Evolutionary conservation across 345 rosid genomes (phyloP), one percentile per base, ranked within the genome.

Genomic region (Ailanthus altissimus): DNA sequence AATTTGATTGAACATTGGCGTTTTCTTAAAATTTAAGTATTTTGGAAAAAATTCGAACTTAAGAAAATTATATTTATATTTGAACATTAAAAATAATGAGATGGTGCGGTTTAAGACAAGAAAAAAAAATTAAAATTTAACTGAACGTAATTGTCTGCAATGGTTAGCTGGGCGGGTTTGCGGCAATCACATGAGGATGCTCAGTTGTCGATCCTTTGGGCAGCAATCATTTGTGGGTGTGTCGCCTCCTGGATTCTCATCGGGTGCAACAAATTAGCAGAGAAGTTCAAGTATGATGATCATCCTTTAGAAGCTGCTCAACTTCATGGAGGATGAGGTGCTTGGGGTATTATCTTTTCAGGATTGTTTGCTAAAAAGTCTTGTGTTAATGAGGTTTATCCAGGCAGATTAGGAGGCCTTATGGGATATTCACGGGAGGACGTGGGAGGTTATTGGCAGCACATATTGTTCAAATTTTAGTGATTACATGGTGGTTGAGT

Each of bases 131-230:
- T n/a, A n/a, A n/a, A n/a, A n/a, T n/a, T n/a, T n/a, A n/a, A n/a
- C n/a, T n/a, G 93, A 88, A 89, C 6, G 90, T 88, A 3, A 88
- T 77, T 2, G 93, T 89, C 6, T 89, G 91, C 65, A 88, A 89
- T 15, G 93, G 93, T 38, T 81, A 88, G 73, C 84, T 88, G 9
- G 90, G 93, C 0, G 89, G 90, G 65, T 89, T 89, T 3, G 92
- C 90, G 0, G 88, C 89, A 0, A 83, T 88, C 77, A 86, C 91
- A 5, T 70, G 86, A 0, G 89, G 89, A 15, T 88, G 91, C 59
- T 80, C 87, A 0, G 91, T 88, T 51, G 88, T 88, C 1, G 88
- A 88, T 38, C 91, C 91, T 0, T n/a, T 88, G 90, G 91, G 90
- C 90, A 0, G 90, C 88, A n/a, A 69, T 88, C 70, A 11, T 88